Base-by-base conservation (phyloP, 192 early-diverging fungal species). In the Coemansia sp. region DNA sequence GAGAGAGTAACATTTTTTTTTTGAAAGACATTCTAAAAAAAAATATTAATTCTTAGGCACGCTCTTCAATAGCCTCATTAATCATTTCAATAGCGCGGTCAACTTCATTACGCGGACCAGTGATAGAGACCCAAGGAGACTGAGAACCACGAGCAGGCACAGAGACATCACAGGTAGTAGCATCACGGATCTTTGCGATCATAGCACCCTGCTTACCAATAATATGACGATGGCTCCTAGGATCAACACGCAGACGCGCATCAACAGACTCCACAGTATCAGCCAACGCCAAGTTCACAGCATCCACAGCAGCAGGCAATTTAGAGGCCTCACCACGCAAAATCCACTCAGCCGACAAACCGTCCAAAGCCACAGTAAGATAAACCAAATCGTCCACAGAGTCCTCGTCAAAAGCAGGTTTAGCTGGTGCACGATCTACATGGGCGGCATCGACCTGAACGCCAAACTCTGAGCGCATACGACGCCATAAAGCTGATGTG, bases 161-260 rank as follows among this genome's bases (percentile, higher is more conserved):
- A 18, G 90, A 85, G 57, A 95, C 80, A 20, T 81, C 74, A 43
- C 91, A 92, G 16, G 79, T 87, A 20, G 88, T 88, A 12, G 88
- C 88, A 20, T 78, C 77, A 29, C 94, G 89, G 62, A 95, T 90
- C 20, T 87, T 76, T 34, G 78, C 83, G 68, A 95, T 92, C 27
- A 88, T 94, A 1, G 83, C 62, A 20, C 94, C 94, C 47, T 78
- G 84, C 71, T 88, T 86, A 58, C 94, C 94, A 68, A 95, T 94
- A 33, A 95, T 87, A 62, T 90, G 86, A 40, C 92, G 88, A 68
- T 89, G 87, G 39, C 74, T 57, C 27, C 71, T 70, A 38, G 88
- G 80, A 40, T 85, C 83, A 22, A 88, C 53, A 12, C 81, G 72
- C 38, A 87, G 29, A 18, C 79, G 80, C 0, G 82, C 87, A 31